Base-by-base conservation (phyloP, 108 stramenopile genomes). In the Nitzschia sp. region DNA sequence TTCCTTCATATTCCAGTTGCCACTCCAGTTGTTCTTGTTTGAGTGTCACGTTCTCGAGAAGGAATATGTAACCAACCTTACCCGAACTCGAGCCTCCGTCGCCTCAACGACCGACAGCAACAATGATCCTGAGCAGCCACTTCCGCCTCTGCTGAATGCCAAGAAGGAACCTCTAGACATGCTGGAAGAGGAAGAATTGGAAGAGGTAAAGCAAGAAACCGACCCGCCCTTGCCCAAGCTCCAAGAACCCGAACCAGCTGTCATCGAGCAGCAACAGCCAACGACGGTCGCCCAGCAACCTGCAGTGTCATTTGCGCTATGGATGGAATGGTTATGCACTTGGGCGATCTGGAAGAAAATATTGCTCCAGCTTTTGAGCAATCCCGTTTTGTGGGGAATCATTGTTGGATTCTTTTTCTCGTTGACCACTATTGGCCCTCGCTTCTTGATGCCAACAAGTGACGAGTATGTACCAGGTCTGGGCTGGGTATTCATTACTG, bases 1-100 rank as follows among this genome's bases (percentile, higher is more conserved):
- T 30, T 61, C 58, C 30, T 81, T 81, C 38, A 73, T 81, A 23
- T 81, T 81, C 68, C 80, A 81, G 45, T 60, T 81, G 19, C 80
- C 80, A 2, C 46, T 77, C 8, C 80, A 81, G 35, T 64, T 81
- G 18, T 59, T 77, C 28, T 77, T 81, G 23, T 42, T 81, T 26
- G 80, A 81, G 62, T 77, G 72, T 45, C 62, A 77, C 23, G 64
- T 34, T 15, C 9, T 70, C 21, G 75, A 75, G 53, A 25, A 49
- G 18, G 55, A 58, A 19, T 5, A 47, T 4, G 17, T 75, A 1
- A 23, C 28, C 23, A n/a, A 18, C 18, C 35, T 19, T 19, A 25
- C n/a, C 8, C 8, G 38, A 42, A n/a, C n/a, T n/a, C n/a, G n/a
- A n/a, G n/a, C n/a, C n/a, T 26, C 27, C 57, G 3, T 15, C 15